Evolutionary conservation across 192 early-diverging fungal species (phyloP), one percentile per base, ranked within the genome.

Genomic region (Umbelopsis sp.): DNA sequence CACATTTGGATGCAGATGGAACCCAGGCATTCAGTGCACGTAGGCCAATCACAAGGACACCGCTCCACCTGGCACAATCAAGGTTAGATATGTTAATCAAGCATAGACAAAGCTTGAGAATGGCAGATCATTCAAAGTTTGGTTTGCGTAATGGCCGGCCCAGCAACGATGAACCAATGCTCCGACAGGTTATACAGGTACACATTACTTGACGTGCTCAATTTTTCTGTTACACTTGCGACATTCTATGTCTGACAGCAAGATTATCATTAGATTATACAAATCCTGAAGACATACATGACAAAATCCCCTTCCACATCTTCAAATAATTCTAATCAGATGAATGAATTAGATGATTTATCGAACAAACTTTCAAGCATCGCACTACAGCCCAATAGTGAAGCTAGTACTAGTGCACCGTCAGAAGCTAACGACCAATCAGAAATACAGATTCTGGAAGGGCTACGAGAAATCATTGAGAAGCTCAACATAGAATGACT

Each of bases 11-110:
- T n/a, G 32, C 16, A 29, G 56, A 51, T 31, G 66, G 45, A 16
- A n/a, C 29, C 43, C 70, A 49, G 4, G 65, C 44, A 17, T 62
- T 74, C 49, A 45, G 54, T 9, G 56, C 47, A 29, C 62, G 62
- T 16, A 59, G 72, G 47, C 34, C 65, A 12, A 65, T 47, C 6
- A 56, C 47, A 32, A 50, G 78, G 16, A 72, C 78, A 20, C 78
- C 78, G n/a, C 53, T 79, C n/a, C 47, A 79, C 36, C 51, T 79
- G 4, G 78, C 78, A 1, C 66, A 72, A 29, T 75, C 73, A 45
- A 32, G 78, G 22, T 50, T 79, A 21, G 71, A 79, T 68, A 24
- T 79, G 29, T 31, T 79, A 17, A 71, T 72, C 16, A 49, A 68
- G 11, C 69, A 45, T 44, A 54, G 70, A 44, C 41, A 36, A 52